Evolutionary conservation across 331 rosid genomes (phyloP), one percentile per base, ranked within the genome.

Genomic region (Dryas integrifolia): DNA sequence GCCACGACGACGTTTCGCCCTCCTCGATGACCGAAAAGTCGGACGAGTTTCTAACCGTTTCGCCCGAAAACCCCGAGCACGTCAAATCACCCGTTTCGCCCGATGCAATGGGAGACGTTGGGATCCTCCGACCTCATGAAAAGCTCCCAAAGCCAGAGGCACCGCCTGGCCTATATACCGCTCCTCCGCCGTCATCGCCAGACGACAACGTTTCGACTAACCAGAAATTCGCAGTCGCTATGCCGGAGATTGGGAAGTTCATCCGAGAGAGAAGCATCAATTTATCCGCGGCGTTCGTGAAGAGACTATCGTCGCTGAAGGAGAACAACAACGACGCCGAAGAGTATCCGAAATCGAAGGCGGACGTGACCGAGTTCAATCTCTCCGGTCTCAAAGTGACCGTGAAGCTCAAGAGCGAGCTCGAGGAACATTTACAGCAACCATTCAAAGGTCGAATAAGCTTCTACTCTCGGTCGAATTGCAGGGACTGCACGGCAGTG

Each of bases 401-500:
- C 1, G 96, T 86, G 57, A 72, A 40, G 73, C 67, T 67, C 1
- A 89, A 84, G 67, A 73, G 39, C 67, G 72, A 65, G 58, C 78
- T 66, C 16, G 63, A 49, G 45, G 57, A 18, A 50, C 40, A 13
- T 21, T 82, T 69, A n/a, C 60, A 50, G 57, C 72, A 10, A 4
- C 2, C 6, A n/a, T 72, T 79, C 12, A 87, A 75, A 72, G 89
- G 89, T 0, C 69, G 89, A 74, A 69, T 94, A 77, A 88, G 85
- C 81, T 82, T 94, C 85, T 94, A 88, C 85, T 91, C 98, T 7
- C 79, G 88, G 70, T 94, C 98, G 7, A 88, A 85, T 39, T 94
- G 97, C 78, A 84, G 98, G 49, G 98, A 94, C 61, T 80, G 96
- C 72, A 72, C 84, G 0, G 98, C 97, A 30, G 96, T 94, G 48